A percentile compares a stretch with the other conserved stretches of the same genome.
These are phyloP conservation scores for Solanum lignicaule DNA, from an alignment of 257 asterid species.

Conservation along the genomic window DNA sequence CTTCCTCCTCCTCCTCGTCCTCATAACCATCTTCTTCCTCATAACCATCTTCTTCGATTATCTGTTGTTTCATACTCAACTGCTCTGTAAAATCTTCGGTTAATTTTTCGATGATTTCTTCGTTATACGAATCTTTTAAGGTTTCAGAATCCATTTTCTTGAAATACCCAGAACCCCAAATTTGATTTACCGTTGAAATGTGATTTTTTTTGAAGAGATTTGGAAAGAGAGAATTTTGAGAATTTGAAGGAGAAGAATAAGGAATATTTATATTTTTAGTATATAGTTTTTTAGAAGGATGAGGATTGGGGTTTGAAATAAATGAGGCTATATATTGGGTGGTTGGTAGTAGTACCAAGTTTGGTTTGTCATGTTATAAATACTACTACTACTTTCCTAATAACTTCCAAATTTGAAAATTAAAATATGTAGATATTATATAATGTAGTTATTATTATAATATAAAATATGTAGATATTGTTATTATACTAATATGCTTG, in stretches of 20 bases:
- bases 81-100: background rate
- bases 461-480: background rate
- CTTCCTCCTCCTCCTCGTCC: background rate
- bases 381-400: background rate
- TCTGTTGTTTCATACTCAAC: background rate
- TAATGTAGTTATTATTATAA: too few relatives aligned
- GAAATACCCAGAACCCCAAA: background rate
- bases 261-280: background rate
- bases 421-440: background rate
- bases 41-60: background rate
- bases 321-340: background rate
- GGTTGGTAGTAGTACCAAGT: background rate
- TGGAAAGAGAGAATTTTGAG: background rate
- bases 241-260: background rate
- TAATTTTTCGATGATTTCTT: background rate
- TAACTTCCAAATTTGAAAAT: background rate
- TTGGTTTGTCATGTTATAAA: constrained; percentile 1
- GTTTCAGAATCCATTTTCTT: background rate
- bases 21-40: constrained; percentile 1
- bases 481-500: background rate
- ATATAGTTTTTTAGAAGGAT: background rate
- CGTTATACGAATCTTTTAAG: background rate
- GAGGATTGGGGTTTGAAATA: constrained; percentile 8
- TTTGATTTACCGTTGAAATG: background rate
- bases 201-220: background rate